Percentiles rank a stretch among this genome's conserved stretches.
These are phyloP conservation scores for Phyllosticta citrichinensis DNA, from an alignment of 2,329 filamentous ascomycete genomes.

Conservation along the genomic window DNA sequence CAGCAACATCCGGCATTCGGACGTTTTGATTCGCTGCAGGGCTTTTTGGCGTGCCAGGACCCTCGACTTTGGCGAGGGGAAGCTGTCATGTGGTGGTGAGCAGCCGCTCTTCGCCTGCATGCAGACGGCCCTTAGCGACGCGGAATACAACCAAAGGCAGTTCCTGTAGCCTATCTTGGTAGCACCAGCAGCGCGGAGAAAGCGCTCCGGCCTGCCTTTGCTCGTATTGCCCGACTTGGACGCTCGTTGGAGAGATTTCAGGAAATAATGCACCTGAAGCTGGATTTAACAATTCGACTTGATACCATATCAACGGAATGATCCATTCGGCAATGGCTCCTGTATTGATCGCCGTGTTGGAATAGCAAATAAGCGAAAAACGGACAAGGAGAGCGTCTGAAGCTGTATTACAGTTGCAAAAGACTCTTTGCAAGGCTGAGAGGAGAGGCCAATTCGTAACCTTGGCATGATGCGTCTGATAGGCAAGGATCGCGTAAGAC, in stretches of 20 bases:
- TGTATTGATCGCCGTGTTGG: not conserved
- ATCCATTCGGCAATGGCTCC: not conserved
- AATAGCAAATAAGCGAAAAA: not conserved
- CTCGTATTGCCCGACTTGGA: not conserved
- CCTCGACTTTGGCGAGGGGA: not conserved
- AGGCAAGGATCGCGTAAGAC: not conserved
- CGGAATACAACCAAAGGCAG: constrained; percentile 2
- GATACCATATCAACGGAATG: not conserved
- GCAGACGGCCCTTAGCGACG: constrained; percentile 8
- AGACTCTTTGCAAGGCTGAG: not conserved
- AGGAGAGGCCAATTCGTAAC: not conserved
- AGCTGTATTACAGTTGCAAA: not conserved
- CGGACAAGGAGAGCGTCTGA: not conserved
- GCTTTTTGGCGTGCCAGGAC: not conserved
- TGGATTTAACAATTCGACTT: not conserved
- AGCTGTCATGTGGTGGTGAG: constrained; percentile 10
- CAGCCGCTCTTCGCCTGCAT: constrained; percentile 8
- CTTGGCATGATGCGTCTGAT: not conserved
- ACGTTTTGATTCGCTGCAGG: not conserved
- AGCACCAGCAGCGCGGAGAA: constrained; percentile 1
- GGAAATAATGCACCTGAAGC: not conserved
- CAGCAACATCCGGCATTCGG: not conserved
- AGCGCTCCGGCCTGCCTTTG: not conserved
- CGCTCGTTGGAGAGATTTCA: not conserved
- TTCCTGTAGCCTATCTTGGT: constrained; percentile 1